Evolutionary conservation across 305 asterid species (phyloP).

Genomic region (Plantago coronopus): DNA sequence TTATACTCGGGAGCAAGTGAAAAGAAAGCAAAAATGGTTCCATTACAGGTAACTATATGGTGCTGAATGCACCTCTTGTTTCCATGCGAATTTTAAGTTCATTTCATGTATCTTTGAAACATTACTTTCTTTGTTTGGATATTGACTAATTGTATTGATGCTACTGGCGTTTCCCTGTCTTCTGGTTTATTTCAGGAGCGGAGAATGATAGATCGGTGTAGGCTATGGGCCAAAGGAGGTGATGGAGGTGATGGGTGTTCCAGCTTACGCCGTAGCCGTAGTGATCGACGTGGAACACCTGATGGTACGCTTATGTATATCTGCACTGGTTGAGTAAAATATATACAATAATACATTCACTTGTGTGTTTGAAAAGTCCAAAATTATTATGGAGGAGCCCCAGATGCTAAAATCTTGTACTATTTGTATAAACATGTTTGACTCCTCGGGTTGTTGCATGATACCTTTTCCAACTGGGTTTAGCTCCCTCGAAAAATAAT

Average conservation of each 20-base stretch:
- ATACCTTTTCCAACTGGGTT: slow-evolving; percentile 6
- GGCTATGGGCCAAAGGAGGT: slow-evolving; percentile 87
- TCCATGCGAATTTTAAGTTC: slow-evolving; percentile 6
- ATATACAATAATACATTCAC: not conserved
- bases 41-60: slow-evolving; percentile 53
- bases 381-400: not conserved
- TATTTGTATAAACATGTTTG: slow-evolving; percentile 13
- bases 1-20: slow-evolving; percentile 49
- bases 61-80: not conserved
- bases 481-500: not conserved
- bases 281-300: slow-evolving; percentile 73
- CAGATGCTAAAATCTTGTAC: not conserved
- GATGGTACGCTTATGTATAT: slow-evolving; percentile 55
- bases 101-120: slow-evolving; percentile 12
- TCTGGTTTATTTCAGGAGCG: slow-evolving; percentile 61
- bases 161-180: slow-evolving; percentile 10
- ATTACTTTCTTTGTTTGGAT: not conserved
- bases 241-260: slow-evolving; percentile 92
- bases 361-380: not conserved
- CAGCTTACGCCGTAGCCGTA: slow-evolving; percentile 78
- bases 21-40: slow-evolving; percentile 57
- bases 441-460: slow-evolving; percentile 5
- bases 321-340: not conserved
- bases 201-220: slow-evolving; percentile 72
- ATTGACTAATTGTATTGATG: not conserved